phyloP scores from a whole-genome alignment of 805 yeast genomes.

The Pichia cabralensis region DNA sequence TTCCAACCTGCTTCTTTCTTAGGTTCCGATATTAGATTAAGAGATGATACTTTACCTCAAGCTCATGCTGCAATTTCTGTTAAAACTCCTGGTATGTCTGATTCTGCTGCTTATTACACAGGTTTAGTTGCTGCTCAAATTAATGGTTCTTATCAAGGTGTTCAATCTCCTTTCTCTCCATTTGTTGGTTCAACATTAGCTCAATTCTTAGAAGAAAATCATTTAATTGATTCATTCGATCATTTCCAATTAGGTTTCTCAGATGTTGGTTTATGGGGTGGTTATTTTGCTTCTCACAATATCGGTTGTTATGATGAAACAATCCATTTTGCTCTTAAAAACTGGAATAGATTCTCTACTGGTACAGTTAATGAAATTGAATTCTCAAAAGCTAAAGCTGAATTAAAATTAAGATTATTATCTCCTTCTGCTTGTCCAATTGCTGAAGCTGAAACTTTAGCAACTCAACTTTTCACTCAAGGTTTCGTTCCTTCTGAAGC shows the following conservation, averaged over 20 bases:
- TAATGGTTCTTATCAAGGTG: constrained; percentile 45
- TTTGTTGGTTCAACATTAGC: constrained; percentile 62
- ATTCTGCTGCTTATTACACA: constrained; percentile 55
- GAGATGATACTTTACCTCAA: constrained; percentile 79
- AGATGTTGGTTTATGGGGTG: constrained; percentile 81
- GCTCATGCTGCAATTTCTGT: constrained; percentile 74
- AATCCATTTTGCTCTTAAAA: constrained; percentile 70
- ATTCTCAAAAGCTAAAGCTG: constrained; percentile 67
- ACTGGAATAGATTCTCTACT: constrained; percentile 78
- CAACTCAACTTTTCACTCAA: constrained; percentile 44
- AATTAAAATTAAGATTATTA: constrained; percentile 55
- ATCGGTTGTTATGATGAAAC: constrained; percentile 59
- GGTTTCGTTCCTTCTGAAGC: constrained; percentile 54
- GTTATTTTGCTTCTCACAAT: constrained; percentile 55
- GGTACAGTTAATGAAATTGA: constrained; percentile 64
- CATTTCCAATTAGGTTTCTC: constrained; percentile 68
- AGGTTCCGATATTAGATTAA: constrained; percentile 80
- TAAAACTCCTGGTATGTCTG: constrained; percentile 49
- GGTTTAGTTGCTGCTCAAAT: constrained; percentile 66
- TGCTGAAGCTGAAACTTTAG: constrained; percentile 35
- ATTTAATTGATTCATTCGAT: constrained; percentile 58
- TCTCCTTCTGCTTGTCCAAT: constrained; percentile 35
- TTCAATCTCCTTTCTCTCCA: constrained; percentile 44
- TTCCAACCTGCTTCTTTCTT: constrained; percentile 53
- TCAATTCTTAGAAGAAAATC: constrained; percentile 59